Evolutionary conservation across 2,329 filamentous ascomycete species (phyloP), one percentile per base, ranked within the genome.

Genomic region (Diaporthe ilicicola): DNA sequence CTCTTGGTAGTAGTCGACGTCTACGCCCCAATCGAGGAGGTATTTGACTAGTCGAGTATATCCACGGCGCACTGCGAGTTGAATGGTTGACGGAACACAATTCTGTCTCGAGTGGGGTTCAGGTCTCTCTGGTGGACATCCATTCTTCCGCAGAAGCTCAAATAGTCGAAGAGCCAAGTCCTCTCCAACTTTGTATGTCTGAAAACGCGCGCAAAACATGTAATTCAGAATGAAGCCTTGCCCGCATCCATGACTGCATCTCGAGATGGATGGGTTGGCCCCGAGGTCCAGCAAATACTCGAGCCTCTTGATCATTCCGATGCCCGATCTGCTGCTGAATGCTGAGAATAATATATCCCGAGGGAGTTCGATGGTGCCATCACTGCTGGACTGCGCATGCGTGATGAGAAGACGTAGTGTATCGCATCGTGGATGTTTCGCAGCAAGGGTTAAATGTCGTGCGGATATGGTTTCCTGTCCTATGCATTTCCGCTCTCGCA

Each of bases 381-480:
- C n/a, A n/a, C n/a, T n/a, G n/a, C n/a, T n/a, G n/a, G n/a, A n/a
- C n/a, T n/a, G n/a, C n/a, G n/a, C n/a, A n/a, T n/a, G n/a, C n/a
- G n/a, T n/a, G n/a, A n/a, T n/a, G n/a, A n/a, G n/a, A n/a, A n/a
- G n/a, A n/a, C n/a, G n/a, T n/a, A n/a, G n/a, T n/a, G n/a, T n/a
- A n/a, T 39, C 24, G 8, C 6, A 1, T 24, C 29, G 27, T n/a
- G 4, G n/a, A 1, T 2, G 1, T 42, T 0, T 2, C 5, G 22
- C 53, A 6, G 66, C 53, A 10, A 13, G 2, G 22, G 3, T 10
- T 9, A 68, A 15, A 2, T 29, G 15, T 9, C 15, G 1, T 4
- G 17, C 15, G 2, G 15, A 37, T 29, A 59, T 27, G 1, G 5
- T 9, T 3, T 1, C 29, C 4, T 39, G 7, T 7, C 32, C 50